Evolutionary conservation across 2,329 filamentous ascomycete genomes (phyloP).

Genomic region (Balansia obtecta): DNA sequence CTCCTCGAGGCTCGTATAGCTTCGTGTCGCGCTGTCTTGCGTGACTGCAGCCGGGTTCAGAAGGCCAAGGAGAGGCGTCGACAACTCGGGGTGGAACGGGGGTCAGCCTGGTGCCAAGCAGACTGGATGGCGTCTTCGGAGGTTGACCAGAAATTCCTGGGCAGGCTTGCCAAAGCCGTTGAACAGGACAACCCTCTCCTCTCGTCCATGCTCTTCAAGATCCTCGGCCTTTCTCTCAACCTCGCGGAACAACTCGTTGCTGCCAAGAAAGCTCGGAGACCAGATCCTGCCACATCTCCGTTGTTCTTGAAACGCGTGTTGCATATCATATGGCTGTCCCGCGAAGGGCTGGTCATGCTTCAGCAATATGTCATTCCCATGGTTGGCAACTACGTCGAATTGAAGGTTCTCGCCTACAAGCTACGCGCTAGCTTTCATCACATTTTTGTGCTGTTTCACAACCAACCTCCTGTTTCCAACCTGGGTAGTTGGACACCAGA

Average conservation of each 20-base stretch:
- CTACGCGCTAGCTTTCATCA: conserved; percentile 90
- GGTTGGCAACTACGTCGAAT: conserved; percentile 65
- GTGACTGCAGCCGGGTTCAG: not conserved
- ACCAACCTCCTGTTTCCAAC: conserved; percentile 64
- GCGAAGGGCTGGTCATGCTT: conserved; percentile 79
- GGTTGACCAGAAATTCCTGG: conserved; percentile 95
- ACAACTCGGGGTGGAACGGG: not conserved
- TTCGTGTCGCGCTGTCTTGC: not conserved
- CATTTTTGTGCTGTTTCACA: conserved; percentile 93
- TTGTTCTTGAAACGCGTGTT: conserved; percentile 70
- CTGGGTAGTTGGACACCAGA: conserved; percentile 41
- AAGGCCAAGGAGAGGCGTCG: not conserved
- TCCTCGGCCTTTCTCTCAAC: conserved; percentile 81
- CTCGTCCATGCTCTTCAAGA: conserved; percentile 74
- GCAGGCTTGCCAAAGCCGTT: conserved; percentile 72
- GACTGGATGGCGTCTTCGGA: conserved; percentile 80
- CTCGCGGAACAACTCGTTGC: conserved; percentile 73
- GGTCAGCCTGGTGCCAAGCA: not conserved
- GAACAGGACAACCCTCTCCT: conserved; percentile 67
- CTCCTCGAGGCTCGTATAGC: not conserved
- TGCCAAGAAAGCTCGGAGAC: conserved; percentile 68
- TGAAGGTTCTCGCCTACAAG: conserved; percentile 85
- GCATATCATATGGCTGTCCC: conserved; percentile 90
- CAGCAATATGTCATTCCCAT: conserved; percentile 81
- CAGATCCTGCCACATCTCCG: conserved; percentile 68